Percentiles rank a stretch among this genome's conserved stretches.
Conservation (phyloP, 306 rosid species). For the Begonia peltatifolia region DNA sequence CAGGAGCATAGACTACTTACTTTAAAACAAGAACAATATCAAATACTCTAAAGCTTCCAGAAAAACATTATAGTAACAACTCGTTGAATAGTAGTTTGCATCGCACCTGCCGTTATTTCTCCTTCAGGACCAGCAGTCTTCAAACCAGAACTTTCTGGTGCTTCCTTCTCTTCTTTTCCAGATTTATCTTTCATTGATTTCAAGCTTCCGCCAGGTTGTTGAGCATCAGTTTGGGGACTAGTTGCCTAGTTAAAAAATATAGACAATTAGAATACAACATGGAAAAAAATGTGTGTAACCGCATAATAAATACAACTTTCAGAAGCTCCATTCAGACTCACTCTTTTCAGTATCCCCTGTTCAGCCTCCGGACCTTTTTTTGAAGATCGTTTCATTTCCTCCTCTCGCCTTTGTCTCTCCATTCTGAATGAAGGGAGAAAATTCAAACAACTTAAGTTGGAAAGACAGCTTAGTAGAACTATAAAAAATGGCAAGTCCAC, state of each 20-base stretch:
- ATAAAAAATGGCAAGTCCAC: too few species aligned
- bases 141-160: slow-evolving; percentile 69
- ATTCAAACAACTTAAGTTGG: background rate
- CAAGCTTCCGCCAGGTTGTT: slow-evolving; percentile 68
- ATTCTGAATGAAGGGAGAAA: slow-evolving; percentile 36
- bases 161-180: slow-evolving; percentile 76
- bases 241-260: slow-evolving; percentile 36
- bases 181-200: slow-evolving; percentile 82
- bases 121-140: slow-evolving; percentile 96
- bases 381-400: slow-evolving; percentile 66
- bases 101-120: slow-evolving; percentile 74
- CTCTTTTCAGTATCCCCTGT: slow-evolving; percentile 66
- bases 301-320: background rate
- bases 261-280: background rate
- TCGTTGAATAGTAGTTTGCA: too few species aligned
- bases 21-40: too few species aligned
- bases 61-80: too few species aligned
- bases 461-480: too few species aligned
- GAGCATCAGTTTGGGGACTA: slow-evolving; percentile 68
- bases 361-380: slow-evolving; percentile 80
- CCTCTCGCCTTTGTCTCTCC: slow-evolving; percentile 99
- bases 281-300: background rate
- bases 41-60: too few species aligned
- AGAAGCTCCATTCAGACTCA: slow-evolving; percentile 9
- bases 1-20: too few species aligned